Percentiles rank a stretch among this genome's conserved stretches.
Conservation (phyloP, 345 rosid genomes). For the Physaria fendleri region DNA sequence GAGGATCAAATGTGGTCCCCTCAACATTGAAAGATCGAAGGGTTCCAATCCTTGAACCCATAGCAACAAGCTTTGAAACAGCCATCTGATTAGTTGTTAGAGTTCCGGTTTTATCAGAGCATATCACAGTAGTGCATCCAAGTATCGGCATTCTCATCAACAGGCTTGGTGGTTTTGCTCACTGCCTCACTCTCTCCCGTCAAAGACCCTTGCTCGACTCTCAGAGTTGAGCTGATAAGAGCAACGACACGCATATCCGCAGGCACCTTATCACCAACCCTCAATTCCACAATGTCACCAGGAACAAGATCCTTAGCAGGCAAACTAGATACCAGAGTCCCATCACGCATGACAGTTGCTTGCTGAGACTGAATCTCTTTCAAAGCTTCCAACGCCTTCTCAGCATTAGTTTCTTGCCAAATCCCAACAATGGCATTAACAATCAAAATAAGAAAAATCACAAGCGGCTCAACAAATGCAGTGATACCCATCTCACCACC, state of each 20-base stretch:
- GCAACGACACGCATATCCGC: slow-evolving; percentile 74
- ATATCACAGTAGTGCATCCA: slow-evolving; percentile 90
- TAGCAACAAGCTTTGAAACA: slow-evolving; percentile 73
- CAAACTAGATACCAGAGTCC: slow-evolving; percentile 35
- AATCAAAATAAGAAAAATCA: slow-evolving; percentile 80
- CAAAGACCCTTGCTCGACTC: slow-evolving; percentile 84
- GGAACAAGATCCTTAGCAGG: slow-evolving; percentile 83
- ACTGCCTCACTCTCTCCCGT: slow-evolving; percentile 95
- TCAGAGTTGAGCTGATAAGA: slow-evolving; percentile 68
- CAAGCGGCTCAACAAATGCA: slow-evolving; percentile 90
- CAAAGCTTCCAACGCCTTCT: slow-evolving; percentile 83
- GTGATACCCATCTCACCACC: slow-evolving; percentile 88
- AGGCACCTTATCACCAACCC: slow-evolving; percentile 83
- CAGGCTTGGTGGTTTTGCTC: slow-evolving; percentile 62
- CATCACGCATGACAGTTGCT: slow-evolving; percentile 65
- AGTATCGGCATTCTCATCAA: slow-evolving; percentile 66
- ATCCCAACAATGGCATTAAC: slow-evolving; percentile 75
- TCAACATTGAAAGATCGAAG: slow-evolving; percentile 71
- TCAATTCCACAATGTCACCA: slow-evolving; percentile 69
- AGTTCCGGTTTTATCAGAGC: slow-evolving; percentile 95
- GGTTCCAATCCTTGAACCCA: slow-evolving; percentile 62
- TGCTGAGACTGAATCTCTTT: slow-evolving; percentile 88
- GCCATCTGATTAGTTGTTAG: slow-evolving; percentile 94
- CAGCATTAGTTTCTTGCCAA: slow-evolving; percentile 89
- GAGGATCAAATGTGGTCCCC: slow-evolving; percentile 78